Evolutionary conservation across 1,284 basidiomycete genomes (phyloP).

Genomic region (Wallemia ichthyophaga): DNA sequence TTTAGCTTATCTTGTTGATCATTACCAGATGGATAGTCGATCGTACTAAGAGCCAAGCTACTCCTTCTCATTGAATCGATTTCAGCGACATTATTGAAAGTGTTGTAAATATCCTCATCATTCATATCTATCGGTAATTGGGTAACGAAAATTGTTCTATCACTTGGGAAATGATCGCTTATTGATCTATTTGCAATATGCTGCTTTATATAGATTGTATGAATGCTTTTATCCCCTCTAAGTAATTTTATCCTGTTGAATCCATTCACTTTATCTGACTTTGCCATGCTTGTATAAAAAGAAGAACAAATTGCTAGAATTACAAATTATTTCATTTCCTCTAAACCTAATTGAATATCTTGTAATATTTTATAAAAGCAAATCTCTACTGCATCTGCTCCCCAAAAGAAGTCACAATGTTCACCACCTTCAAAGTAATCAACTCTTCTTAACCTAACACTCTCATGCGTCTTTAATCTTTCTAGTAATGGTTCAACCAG

Average conservation of each 20-base stretch:
- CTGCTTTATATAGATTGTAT: not conserved
- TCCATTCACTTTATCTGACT: conserved; percentile 6
- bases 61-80: too few relatives aligned
- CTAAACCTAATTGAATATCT: conserved; percentile 4
- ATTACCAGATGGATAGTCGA: too few relatives aligned
- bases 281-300: conserved; percentile 11
- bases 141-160: too few relatives aligned
- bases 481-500: conserved; percentile 22
- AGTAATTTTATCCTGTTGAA: not conserved
- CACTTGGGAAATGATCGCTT: too few relatives aligned
- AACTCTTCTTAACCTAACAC: conserved; percentile 22
- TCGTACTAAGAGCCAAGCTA: too few relatives aligned
- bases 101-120: too few relatives aligned
- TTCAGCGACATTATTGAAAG: too few relatives aligned
- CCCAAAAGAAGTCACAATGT: conserved; percentile 23
- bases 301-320: conserved; percentile 15
- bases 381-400: conserved; percentile 29
- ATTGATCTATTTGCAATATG: too few relatives aligned
- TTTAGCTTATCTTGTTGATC: too few relatives aligned
- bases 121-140: too few relatives aligned
- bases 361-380: conserved; percentile 19
- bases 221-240: not conserved
- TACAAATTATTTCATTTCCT: not conserved
- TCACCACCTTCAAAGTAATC: conserved; percentile 19
- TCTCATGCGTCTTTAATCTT: conserved; percentile 20